These are phyloP conservation scores for Talaromyces islandicus DNA, from an alignment of 2,329 filamentous ascomycete species.

Conservation along the genomic window DNA sequence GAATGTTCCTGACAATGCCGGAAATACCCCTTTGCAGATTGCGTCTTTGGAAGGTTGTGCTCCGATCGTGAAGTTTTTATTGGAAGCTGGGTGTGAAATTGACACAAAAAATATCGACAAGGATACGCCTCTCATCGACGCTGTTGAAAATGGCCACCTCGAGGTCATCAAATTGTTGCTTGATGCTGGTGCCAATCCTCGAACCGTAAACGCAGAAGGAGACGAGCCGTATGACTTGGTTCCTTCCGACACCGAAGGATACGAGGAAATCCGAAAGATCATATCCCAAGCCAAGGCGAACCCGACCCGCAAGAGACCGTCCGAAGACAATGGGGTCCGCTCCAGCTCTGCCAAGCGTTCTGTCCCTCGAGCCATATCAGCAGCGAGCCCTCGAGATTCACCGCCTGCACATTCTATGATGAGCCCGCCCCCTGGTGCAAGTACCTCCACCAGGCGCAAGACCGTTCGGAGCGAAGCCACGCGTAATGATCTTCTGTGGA, in stretches of 20 bases:
- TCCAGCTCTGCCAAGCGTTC: constrained; percentile 25
- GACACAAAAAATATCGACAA: constrained; percentile 74
- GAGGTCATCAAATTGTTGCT: constrained; percentile 81
- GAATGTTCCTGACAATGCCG: constrained; percentile 85
- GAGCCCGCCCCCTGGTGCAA: constrained; percentile 33
- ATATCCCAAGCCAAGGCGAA: constrained; percentile 60
- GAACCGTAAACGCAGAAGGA: constrained; percentile 84
- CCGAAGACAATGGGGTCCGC: constrained; percentile 34
- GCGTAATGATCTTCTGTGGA: constrained; percentile 46
- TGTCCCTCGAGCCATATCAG: constrained; percentile 38
- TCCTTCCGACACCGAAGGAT: constrained; percentile 66
- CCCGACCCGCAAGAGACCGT: constrained; percentile 37
- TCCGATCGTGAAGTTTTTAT: constrained; percentile 79
- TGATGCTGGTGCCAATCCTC: constrained; percentile 82
- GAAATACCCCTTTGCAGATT: constrained; percentile 93
- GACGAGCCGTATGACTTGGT: constrained; percentile 86
- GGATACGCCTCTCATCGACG: constrained; percentile 91
- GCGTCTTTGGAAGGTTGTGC: constrained; percentile 81
- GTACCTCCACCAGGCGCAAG: constrained; percentile 31
- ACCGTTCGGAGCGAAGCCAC: constrained; percentile 46
- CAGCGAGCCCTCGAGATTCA: constrained; percentile 40
- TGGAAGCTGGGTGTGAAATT: constrained; percentile 76
- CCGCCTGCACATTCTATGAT: constrained; percentile 33
- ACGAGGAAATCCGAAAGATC: constrained; percentile 68
- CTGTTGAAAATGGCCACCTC: constrained; percentile 89